Base-by-base conservation (phyloP, 805 yeast species). In the Starmerella geochares region DNA sequence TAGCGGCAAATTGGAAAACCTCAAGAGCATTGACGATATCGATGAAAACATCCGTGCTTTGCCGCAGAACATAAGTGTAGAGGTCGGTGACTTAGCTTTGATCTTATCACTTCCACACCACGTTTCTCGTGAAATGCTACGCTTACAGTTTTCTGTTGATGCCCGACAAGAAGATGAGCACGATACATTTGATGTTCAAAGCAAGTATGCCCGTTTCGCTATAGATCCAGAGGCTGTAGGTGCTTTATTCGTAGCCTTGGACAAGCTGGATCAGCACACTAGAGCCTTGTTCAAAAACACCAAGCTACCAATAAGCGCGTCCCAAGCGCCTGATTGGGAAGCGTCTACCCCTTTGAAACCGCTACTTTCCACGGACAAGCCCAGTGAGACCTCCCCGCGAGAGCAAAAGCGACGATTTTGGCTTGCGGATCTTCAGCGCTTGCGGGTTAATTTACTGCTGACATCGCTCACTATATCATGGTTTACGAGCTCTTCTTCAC, bases 381-480 rank as follows among this genome's bases (percentile, higher is more conserved):
- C n/a, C n/a, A n/a, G n/a, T n/a, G n/a, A n/a, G n/a, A n/a, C n/a
- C n/a, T n/a, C 3, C 5, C 32, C 1, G 10, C 9, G 23, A 17
- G 29, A 27, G 23, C 4, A 10, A 13, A 25, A 10, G n/a, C 19
- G 37, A 16, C 7, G 17, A 3, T 27, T 25, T 32, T 13, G 17
- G 17, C 17, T 52, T 2, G 21, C 39, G 1, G 48, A 29, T 13
- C 50, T 56, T 23, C 45, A 40, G 35, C 51, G 50, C 14, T 45
- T 55, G 29, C 46, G 54, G 2, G 46, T 51, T 9, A 38, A 44
- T 32, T 39, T 50, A 5, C 47, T 56, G 4, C 47, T 62, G 33
- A 46, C 79, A 56, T 76, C 81, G 54, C 70, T 83, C 52, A 83
- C 94, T 54, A 52, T 83, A 29, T 94, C 95, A 0, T 86, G 95